A percentile compares a stretch with the other conserved stretches of the same genome.
phyloP scores from a whole-genome alignment of 2,329 filamentous ascomycete genomes.

The Ascosphaera aggregata region DNA sequence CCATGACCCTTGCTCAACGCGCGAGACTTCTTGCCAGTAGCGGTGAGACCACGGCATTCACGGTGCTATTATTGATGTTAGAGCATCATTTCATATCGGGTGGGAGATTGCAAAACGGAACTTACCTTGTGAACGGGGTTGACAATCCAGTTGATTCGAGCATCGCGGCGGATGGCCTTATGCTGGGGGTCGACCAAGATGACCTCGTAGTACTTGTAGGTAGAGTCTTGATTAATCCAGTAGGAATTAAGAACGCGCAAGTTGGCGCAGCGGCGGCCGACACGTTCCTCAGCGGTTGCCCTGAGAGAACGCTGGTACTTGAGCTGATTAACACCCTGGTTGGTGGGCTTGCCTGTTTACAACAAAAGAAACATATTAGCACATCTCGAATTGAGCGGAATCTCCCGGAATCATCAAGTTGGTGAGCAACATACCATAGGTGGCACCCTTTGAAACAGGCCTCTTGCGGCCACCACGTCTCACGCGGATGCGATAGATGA shows the following conservation, averaged over 20 bases:
- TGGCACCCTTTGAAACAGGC: constrained; percentile 92
- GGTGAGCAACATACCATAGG: constrained; percentile 55
- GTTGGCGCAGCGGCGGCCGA: constrained; percentile 97
- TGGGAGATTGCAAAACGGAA: constrained; percentile 1
- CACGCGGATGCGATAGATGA: constrained; percentile 98
- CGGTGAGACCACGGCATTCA: constrained; percentile 88
- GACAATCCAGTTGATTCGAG: constrained; percentile 99
- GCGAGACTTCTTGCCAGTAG: constrained; percentile 98
- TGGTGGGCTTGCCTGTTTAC: constrained; percentile 91
- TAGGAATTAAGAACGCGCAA: constrained; percentile 99
- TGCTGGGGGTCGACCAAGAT: constrained; percentile 99
- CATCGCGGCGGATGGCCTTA: constrained; percentile 98
- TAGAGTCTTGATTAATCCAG: constrained; percentile 99
- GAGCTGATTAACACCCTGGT: constrained; percentile 99
- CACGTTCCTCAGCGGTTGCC: constrained; percentile 98
- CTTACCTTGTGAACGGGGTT: constrained; percentile 86
- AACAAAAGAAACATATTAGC: constrained; percentile 1
- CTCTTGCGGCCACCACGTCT: constrained; percentile 97
- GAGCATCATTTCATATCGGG: constrained; percentile 7
- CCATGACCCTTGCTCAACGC: constrained; percentile 98
- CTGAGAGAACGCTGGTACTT: constrained; percentile 99
- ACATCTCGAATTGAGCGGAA: not conserved
- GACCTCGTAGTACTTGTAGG: constrained; percentile 99
- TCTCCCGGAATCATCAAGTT: not conserved
- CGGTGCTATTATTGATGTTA: constrained; percentile 41